phyloP scores from a whole-genome alignment of 169 alveolate species.

The Hammondia hammondi region DNA sequence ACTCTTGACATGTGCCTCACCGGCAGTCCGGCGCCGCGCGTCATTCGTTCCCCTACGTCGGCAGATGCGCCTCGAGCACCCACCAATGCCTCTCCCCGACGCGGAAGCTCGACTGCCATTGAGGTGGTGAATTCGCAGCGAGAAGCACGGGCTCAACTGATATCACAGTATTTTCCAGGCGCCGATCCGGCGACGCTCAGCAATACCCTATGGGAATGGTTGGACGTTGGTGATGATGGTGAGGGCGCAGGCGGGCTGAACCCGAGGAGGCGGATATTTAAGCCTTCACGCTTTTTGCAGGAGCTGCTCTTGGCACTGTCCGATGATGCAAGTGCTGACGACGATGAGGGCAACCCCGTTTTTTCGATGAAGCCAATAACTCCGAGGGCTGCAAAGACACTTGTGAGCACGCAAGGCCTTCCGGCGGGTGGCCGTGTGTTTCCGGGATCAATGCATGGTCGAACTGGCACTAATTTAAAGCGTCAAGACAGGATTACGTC shows the following conservation, averaged over 20 bases:
- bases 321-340: neutral
- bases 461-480: neutral
- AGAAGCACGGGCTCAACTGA: neutral
- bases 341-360: neutral
- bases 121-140: neutral
- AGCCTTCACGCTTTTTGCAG: conserved; percentile 21
- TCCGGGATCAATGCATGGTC: neutral
- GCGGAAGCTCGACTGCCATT: neutral
- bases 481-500: neutral
- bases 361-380: neutral
- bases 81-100: no score
- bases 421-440: neutral
- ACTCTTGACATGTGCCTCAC: neutral
- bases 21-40: neutral
- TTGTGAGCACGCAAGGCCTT: neutral
- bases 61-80: no score
- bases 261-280: neutral
- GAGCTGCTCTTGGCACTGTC: neutral
- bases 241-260: neutral
- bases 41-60: neutral
- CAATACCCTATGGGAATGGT: neutral
- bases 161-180: neutral
- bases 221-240: neutral
- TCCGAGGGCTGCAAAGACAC: neutral
- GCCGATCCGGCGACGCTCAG: conserved; percentile 19